Conservation (phyloP, 129 eudicot species). For the Tagetes erecta region DNA sequence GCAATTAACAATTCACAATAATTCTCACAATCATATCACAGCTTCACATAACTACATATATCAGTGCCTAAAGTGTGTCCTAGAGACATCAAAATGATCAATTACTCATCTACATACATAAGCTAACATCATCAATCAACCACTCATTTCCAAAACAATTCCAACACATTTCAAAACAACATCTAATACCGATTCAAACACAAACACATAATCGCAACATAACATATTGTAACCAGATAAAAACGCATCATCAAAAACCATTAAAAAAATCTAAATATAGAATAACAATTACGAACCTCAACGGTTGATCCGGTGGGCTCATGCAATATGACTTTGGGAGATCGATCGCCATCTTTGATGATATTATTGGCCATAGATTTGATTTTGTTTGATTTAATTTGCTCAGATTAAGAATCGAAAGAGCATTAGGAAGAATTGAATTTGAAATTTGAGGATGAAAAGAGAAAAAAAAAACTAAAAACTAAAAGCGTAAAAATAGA, state of each 20-base stretch:
- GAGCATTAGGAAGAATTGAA: slow-evolving; percentile 27
- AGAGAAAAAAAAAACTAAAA: slow-evolving; percentile 4
- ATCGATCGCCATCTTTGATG: slow-evolving; percentile 62
- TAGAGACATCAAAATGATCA: neutral
- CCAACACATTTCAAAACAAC: slow-evolving; percentile 7
- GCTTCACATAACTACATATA: neutral
- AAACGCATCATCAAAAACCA: neutral
- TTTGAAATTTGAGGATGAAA: slow-evolving; percentile 31
- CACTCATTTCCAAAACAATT: slow-evolving; percentile 13
- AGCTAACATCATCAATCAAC: slow-evolving; percentile 10
- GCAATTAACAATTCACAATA: slow-evolving; percentile 4
- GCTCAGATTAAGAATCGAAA: slow-evolving; percentile 16
- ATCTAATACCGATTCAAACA: slow-evolving; percentile 16
- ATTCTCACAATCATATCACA: neutral
- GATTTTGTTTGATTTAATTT: too few relatives aligned
- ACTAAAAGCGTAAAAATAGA: slow-evolving; percentile 38
- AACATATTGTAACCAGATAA: slow-evolving; percentile 1
- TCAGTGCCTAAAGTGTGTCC: slow-evolving; percentile 20
- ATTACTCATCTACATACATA: slow-evolving; percentile 10
- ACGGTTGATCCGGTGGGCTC: slow-evolving; percentile 87
- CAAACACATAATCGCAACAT: neutral
- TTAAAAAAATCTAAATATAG: neutral
- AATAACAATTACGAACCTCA: slow-evolving; percentile 46
- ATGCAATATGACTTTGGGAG: slow-evolving; percentile 46
- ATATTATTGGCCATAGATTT: slow-evolving; percentile 40